Base-by-base conservation (phyloP, 169 alveolate genomes). In the Plasmodium adleri region DNA sequence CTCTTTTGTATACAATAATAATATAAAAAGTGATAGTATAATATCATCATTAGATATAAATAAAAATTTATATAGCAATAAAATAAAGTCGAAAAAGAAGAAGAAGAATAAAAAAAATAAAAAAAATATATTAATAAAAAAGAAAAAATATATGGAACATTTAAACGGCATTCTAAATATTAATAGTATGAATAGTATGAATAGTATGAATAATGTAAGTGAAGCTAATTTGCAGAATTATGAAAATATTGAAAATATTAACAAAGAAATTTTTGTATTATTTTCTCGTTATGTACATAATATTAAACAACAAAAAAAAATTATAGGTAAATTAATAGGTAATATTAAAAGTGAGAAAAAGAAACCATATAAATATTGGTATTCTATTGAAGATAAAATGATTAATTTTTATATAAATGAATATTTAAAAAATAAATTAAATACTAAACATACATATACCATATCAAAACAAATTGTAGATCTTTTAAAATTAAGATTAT, bases 381-480 rank as follows among this genome's bases (percentile, higher is more conserved):
- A 88, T 22, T 85, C 93, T 24, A 76, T 92, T 3, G 96, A 94
- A 72, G 87, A 90, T 54, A 87, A 91, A 67, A 94, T 94, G 96
- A 88, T 94, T 12, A 88, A 87, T 64, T 75, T 85, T 60, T 94
- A 94, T 64, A 94, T 94, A 47, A 92, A 94, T 70, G 95, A 92
- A 88, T 94, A 94, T 73, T 88, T 88, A 78, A 89, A 92, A 68
- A 94, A 92, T 88, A 88, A 89, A 58, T 63, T 92, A 86, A 95
- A 94, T 64, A 94, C 90, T n/a, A 88, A 93, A 58, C 94, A 94
- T 87, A 92, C 95, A 45, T 94, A 94, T 63, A 94, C 88, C 20
- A 72, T 92, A 45, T 94, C 93, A 26, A 92, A 92, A 22, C 96
- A 94, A 85, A 94, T 93, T 50, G 62, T 74, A 17, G 95, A 94